Percentiles rank a stretch among this genome's conserved stretches.
These are phyloP conservation scores for Fusarium keratoplasticum DNA, from an alignment of 2,329 filamentous ascomycete genomes.

Conservation along the genomic window DNA sequence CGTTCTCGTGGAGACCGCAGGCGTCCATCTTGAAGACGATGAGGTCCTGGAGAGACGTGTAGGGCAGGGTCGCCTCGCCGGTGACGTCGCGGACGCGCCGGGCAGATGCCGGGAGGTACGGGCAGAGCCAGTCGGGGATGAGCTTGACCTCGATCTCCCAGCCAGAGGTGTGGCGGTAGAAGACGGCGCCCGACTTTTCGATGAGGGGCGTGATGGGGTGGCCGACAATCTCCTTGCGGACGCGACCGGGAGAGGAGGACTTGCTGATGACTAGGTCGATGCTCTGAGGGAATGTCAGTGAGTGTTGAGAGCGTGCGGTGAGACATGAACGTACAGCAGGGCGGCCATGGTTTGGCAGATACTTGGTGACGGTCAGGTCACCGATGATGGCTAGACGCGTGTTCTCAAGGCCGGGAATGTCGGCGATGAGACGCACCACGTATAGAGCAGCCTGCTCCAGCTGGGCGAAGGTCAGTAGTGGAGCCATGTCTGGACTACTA, in stretches of 20 bases:
- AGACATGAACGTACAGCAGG: constrained; percentile 26
- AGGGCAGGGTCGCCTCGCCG: constrained; percentile 36
- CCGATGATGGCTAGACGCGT: constrained; percentile 45
- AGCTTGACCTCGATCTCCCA: constrained; percentile 47
- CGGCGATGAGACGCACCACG: constrained; percentile 86
- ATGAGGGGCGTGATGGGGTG: constrained; percentile 45
- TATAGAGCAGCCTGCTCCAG: constrained; percentile 84
- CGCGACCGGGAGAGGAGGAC: constrained; percentile 45
- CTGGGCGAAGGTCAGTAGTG: constrained; percentile 43
- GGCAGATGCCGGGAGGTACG: constrained; percentile 42
- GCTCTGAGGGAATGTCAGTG: constrained; percentile 31
- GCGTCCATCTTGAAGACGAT: constrained; percentile 46
- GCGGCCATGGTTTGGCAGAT: constrained; percentile 35
- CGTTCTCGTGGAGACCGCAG: constrained; percentile 43
- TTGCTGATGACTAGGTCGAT: constrained; percentile 47
- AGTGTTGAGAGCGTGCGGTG: rapidly evolving
- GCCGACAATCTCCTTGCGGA: constrained; percentile 45
- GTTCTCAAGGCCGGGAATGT: constrained; percentile 44
- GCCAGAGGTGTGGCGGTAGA: constrained; percentile 40
- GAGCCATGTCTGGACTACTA: constrained; percentile 37
- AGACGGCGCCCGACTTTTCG: constrained; percentile 41
- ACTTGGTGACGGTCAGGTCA: constrained; percentile 44
- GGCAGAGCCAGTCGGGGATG: constrained; percentile 46
- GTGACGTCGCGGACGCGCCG: constrained; percentile 36
- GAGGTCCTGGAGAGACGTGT: constrained; percentile 43